phyloP scores from a whole-genome alignment of 768 basidiomycete species.

The Leucocoprinus leucothites region DNA sequence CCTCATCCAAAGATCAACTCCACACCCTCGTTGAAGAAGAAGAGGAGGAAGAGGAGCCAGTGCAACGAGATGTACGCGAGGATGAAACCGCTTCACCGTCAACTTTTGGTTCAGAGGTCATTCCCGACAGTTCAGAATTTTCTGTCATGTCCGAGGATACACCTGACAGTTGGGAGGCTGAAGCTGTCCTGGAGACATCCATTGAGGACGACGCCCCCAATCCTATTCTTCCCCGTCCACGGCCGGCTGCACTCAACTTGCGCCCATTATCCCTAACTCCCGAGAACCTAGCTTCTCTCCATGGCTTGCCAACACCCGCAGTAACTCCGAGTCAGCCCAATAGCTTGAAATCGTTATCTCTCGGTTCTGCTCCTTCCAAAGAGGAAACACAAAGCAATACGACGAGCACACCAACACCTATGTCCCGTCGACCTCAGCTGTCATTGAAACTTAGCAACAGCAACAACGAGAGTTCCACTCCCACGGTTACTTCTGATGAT shows the following conservation, averaged over 20 bases:
- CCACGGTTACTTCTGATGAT: conserved; percentile 25
- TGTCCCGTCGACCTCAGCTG: conserved; percentile 32
- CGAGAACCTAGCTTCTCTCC: conserved; percentile 37
- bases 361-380: conserved; percentile 29
- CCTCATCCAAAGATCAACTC: conserved; percentile 71
- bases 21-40: conserved; percentile 83
- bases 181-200: conserved; percentile 15
- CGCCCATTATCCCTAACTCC: conserved; percentile 71
- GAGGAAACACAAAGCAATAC: conserved; percentile 26
- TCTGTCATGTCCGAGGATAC: conserved; percentile 21
- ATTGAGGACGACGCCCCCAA: conserved; percentile 31
- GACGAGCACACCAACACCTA: conserved; percentile 2
- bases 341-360: conserved; percentile 51
- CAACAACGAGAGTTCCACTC: conserved; percentile 25
- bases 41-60: conserved; percentile 68
- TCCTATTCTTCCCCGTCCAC: conserved; percentile 44
- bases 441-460: conserved; percentile 31
- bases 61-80: not conserved
- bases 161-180: conserved; percentile 22
- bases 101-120: not conserved
- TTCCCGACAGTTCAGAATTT: not conserved
- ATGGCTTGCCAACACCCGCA: conserved; percentile 51
- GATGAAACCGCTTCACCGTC: conserved; percentile 16
- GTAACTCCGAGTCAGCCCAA: conserved; percentile 47
- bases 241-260: conserved; percentile 64